Conservation (phyloP, 148 eudicot genomes). For the Amaranthus palmeri region DNA sequence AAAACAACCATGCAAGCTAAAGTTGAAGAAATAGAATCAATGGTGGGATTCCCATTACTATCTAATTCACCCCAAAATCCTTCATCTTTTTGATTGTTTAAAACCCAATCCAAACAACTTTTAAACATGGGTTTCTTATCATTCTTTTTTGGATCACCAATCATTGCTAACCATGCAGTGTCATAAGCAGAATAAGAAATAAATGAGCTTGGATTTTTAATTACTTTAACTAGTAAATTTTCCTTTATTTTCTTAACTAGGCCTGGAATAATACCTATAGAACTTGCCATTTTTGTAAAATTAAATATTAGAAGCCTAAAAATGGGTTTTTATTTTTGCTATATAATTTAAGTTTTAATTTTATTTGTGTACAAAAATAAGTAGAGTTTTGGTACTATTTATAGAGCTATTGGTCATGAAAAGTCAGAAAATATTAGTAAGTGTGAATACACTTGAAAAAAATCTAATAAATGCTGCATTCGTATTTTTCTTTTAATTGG, state of each 20-base stretch:
- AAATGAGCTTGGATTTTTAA: not conserved
- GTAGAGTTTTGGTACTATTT: too few species aligned
- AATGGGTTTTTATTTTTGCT: too few species aligned
- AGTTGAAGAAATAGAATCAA: slow-evolving; percentile 18
- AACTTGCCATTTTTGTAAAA: slow-evolving; percentile 1
- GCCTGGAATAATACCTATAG: not conserved
- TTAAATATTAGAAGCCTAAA: too few species aligned
- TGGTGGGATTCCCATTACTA: slow-evolving; percentile 14
- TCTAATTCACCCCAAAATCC: slow-evolving; percentile 21
- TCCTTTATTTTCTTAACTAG: not conserved
- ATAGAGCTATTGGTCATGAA: too few species aligned
- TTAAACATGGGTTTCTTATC: slow-evolving; percentile 6
- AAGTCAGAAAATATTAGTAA: too few species aligned
- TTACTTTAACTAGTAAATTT: not conserved
- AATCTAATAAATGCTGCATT: too few species aligned
- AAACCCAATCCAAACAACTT: slow-evolving; percentile 18
- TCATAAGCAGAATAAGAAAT: slow-evolving; percentile 20
- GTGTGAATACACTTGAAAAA: too few species aligned
- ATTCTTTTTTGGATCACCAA: not conserved
- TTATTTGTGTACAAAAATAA: too few species aligned
- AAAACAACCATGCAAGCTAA: slow-evolving; percentile 19
- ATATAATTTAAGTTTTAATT: too few species aligned
- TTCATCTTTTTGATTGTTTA: slow-evolving; percentile 9
- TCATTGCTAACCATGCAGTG: slow-evolving; percentile 24
- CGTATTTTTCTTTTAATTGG: too few species aligned